Evolutionary conservation across 129 eudicot genomes (phyloP).

Genomic region (Helianthus tuberosus): DNA sequence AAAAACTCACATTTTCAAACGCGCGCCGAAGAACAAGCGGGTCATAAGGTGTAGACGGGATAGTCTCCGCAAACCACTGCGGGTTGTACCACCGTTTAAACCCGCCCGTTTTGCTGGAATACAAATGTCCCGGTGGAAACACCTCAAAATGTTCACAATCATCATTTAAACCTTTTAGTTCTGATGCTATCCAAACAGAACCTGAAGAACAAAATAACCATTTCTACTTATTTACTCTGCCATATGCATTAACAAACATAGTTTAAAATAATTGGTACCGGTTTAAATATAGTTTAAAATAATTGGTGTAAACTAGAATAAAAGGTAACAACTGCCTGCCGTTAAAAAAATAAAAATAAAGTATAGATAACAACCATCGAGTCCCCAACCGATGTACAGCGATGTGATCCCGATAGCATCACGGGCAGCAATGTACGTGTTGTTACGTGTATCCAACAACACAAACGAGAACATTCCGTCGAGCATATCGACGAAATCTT

Average conservation of each 20-base stretch:
- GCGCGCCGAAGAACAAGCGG: slow-evolving; percentile 75
- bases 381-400: slow-evolving; percentile 94
- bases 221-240: background rate
- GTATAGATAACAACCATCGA: slow-evolving; percentile 43
- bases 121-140: slow-evolving; percentile 90
- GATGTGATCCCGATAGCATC: slow-evolving; percentile 92
- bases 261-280: no score
- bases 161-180: slow-evolving; percentile 77
- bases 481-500: slow-evolving; percentile 78
- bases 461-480: slow-evolving; percentile 97
- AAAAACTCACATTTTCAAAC: slow-evolving; percentile 67
- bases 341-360: no score
- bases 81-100: slow-evolving; percentile 92
- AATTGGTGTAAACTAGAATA: no score
- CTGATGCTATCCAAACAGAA: slow-evolving; percentile 90
- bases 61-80: slow-evolving; percentile 77
- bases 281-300: no score
- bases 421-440: slow-evolving; percentile 83
- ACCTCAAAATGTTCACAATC: slow-evolving; percentile 90
- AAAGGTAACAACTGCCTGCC: no score
- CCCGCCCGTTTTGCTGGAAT: slow-evolving; percentile 74
- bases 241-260: background rate
- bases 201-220: slow-evolving; percentile 15
- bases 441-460: slow-evolving; percentile 75
- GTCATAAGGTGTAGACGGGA: slow-evolving; percentile 84